phyloP scores from a whole-genome alignment of 768 basidiomycete species.

The Lactarius psammicola region DNA sequence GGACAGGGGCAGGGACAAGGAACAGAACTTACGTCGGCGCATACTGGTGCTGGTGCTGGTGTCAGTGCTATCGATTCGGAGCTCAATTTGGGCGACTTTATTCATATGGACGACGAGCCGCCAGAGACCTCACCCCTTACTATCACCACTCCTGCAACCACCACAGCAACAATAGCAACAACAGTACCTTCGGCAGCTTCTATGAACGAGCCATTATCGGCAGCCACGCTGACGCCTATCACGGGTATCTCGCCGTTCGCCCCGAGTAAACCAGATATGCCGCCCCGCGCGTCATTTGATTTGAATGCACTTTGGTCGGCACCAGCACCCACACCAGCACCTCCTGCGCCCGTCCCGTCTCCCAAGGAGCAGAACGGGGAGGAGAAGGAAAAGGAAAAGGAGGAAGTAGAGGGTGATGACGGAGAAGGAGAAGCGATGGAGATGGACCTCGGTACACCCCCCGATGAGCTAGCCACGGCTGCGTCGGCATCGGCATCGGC shows the following conservation, averaged over 20 bases:
- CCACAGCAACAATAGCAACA: background rate
- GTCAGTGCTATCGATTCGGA: constrained; percentile 24
- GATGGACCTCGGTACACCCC: constrained; percentile 12
- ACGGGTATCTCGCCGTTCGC: constrained; percentile 39
- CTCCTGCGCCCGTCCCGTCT: constrained; percentile 28
- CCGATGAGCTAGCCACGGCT: constrained; percentile 14
- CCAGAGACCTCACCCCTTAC: constrained; percentile 20
- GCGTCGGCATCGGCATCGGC: background rate
- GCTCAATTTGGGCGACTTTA: constrained; percentile 29
- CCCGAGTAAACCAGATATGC: constrained; percentile 43
- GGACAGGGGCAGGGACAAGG: constrained; percentile 36
- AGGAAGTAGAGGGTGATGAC: constrained; percentile 43
- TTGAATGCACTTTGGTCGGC: constrained; percentile 70
- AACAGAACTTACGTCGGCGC: constrained; percentile 28
- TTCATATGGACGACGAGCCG: constrained; percentile 30
- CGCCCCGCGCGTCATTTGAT: constrained; percentile 60
- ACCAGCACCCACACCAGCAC: constrained; percentile 29
- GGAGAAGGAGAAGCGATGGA: constrained; percentile 8
- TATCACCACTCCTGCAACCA: background rate
- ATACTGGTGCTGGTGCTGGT: constrained; percentile 43
- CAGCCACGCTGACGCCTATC: constrained; percentile 30
- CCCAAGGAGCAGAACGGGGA: constrained; percentile 28
- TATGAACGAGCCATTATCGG: constrained; percentile 16
- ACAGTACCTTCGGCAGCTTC: constrained; percentile 1
- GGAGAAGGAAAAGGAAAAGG: constrained; percentile 58